Evolutionary conservation across 306 rosid genomes (phyloP).

Genomic region (Pterocarpus santalinus): DNA sequence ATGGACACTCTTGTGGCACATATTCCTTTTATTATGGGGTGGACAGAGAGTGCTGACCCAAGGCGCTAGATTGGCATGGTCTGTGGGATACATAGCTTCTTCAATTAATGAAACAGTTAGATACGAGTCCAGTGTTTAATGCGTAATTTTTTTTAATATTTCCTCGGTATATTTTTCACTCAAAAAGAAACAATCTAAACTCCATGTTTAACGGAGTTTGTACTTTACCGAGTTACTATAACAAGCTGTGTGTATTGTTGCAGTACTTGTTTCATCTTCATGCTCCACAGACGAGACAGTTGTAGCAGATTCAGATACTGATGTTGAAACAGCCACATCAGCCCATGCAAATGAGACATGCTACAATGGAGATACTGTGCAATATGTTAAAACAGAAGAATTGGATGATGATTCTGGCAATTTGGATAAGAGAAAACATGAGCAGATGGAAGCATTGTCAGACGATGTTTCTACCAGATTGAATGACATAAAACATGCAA

Average conservation of each 20-base stretch:
- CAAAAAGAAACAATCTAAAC: conserved; percentile 7
- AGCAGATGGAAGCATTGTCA: conserved; percentile 33
- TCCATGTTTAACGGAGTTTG: conserved; percentile 22
- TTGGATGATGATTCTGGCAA: conserved; percentile 40
- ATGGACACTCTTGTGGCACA: conserved; percentile 12
- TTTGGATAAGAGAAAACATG: conserved; percentile 38
- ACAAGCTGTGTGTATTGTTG: conserved; percentile 49
- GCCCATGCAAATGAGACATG: conserved; percentile 51
- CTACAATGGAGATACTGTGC: conserved; percentile 42
- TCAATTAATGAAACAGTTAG: background rate
- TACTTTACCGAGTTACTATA: conserved; percentile 1
- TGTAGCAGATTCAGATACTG: conserved; percentile 87
- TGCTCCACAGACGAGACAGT: conserved; percentile 92
- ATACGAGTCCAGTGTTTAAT: background rate
- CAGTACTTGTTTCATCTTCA: conserved; percentile 86
- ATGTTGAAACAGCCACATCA: conserved; percentile 74
- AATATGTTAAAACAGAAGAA: conserved; percentile 40
- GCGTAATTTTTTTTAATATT: background rate
- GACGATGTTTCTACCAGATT: conserved; percentile 48
- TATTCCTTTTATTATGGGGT: conserved; percentile 14
- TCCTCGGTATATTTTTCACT: conserved; percentile 19
- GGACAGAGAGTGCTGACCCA: conserved; percentile 3
- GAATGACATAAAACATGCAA: conserved; percentile 40
- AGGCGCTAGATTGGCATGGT: conserved; percentile 30
- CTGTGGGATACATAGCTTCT: conserved; percentile 29